phyloP scores from a whole-genome alignment of 1,284 basidiomycete genomes.

The Golubevia sp. region DNA sequence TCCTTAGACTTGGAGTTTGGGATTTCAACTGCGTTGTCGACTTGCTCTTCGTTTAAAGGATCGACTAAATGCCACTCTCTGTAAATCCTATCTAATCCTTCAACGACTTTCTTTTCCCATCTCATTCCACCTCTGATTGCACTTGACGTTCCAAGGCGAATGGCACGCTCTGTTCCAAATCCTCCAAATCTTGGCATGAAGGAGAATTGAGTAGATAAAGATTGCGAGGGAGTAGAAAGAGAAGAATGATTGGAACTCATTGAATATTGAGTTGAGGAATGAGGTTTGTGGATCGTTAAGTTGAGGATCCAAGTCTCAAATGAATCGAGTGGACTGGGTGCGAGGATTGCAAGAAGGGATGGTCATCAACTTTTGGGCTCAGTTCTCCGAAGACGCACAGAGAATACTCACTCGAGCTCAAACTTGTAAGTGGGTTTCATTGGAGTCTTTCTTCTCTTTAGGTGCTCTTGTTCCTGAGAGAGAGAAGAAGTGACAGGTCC shows the following conservation, averaged over 20 bases:
- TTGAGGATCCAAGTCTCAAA: slow-evolving; percentile 40
- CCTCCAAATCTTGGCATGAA: not conserved
- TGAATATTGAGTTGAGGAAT: too few relatives aligned
- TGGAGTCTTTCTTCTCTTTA: not conserved
- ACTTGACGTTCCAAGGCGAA: not conserved
- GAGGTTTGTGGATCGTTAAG: slow-evolving; percentile 15
- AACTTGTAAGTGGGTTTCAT: not conserved
- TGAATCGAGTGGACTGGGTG: slow-evolving; percentile 41
- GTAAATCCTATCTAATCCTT: slow-evolving; percentile 40
- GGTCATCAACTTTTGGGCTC: slow-evolving; percentile 8
- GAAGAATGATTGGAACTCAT: too few relatives aligned
- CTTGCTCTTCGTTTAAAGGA: slow-evolving; percentile 1
- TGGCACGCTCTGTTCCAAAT: not conserved
- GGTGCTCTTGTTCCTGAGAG: not conserved
- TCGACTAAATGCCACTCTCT: slow-evolving; percentile 24
- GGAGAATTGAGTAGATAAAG: slow-evolving; percentile 3
- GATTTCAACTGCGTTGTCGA: not conserved
- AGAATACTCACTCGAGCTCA: slow-evolving; percentile 1
- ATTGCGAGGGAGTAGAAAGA: too few relatives aligned
- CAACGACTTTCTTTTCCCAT: slow-evolving; percentile 31
- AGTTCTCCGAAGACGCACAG: not conserved
- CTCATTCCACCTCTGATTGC: slow-evolving; percentile 17
- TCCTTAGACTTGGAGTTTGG: not conserved
- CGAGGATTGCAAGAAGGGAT: slow-evolving; percentile 30
- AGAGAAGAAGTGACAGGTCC: slow-evolving; percentile 17